Evolutionary conservation across 2,329 filamentous ascomycete genomes (phyloP), one percentile per base, ranked within the genome.

Genomic region (Aspergillaceae sp.): DNA sequence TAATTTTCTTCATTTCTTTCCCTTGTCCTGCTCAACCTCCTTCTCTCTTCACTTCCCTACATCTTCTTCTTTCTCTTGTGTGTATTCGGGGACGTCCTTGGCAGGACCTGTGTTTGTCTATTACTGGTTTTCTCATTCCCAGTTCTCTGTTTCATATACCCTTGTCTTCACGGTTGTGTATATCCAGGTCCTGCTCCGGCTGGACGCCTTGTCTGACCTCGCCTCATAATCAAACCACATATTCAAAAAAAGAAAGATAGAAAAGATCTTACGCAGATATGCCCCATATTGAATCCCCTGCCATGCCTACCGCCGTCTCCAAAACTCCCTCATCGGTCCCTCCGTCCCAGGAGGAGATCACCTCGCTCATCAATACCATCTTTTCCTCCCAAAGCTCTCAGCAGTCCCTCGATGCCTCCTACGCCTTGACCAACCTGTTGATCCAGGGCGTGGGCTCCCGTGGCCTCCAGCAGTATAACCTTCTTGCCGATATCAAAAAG

Each of bases 351-450:
- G 79, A 82, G 53, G 86, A 88, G 51, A 71, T 91, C 51, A 68
- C 76, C 50, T 75, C 78, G 46, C 68, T 88, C 38, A 63, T 89
- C 56, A 72, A 80, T 56, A 82, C 76, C 42, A 78, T 87, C 54
- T 87, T 90, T 67, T 78, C 74, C 41, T 79, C 85, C 35, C 73
- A 80, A 60, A 81, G 81, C 3, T 87, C 85, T 3, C 75, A 81
- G 59, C 75, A 78, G 50, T 85, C 84, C 10, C 76, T 89, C 40
- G 81, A 85, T 60, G 79, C 78, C 48, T 73, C 82, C 11, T 86
- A 86, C 62, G 75, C 75, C 37, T 72, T 86, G 50, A 78, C 77
- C 46, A 80, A 82, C 46, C 66, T 83, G 9, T 71, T 86, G 9
- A 73, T 82, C 49, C 79, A 82, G 66, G 81, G 80, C 29, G 75